Evolutionary conservation across 2,329 filamentous ascomycete genomes (phyloP).

Genomic region (Cercospora sp.): DNA sequence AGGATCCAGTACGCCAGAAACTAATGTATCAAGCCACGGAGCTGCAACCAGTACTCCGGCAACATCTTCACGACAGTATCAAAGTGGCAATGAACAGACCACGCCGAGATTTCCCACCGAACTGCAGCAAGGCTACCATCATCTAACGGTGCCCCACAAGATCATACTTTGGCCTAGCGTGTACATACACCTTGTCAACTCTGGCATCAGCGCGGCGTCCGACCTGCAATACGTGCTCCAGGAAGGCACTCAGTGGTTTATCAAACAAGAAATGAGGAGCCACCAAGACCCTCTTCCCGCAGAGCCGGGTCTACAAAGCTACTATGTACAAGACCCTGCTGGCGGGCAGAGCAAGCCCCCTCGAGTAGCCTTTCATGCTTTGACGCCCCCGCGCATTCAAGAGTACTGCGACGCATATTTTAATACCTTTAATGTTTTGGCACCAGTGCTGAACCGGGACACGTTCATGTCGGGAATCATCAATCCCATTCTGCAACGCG

Average conservation of each 20-base stretch:
- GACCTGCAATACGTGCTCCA: slow-evolving; percentile 42
- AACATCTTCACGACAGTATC: slow-evolving; percentile 16
- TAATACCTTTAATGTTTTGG: slow-evolving; percentile 60
- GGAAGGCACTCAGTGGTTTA: slow-evolving; percentile 45
- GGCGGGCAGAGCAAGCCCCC: slow-evolving; percentile 21
- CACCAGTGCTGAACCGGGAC: slow-evolving; percentile 61
- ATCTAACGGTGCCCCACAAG: slow-evolving; percentile 51
- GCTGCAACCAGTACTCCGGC: slow-evolving; percentile 17
- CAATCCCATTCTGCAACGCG: slow-evolving; percentile 48
- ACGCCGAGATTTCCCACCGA: slow-evolving; percentile 23
- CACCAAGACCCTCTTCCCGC: slow-evolving; percentile 35
- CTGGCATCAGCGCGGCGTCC: slow-evolving; percentile 37
- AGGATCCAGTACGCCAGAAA: slow-evolving; percentile 24
- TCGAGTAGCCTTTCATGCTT: slow-evolving; percentile 37
- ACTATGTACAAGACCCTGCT: slow-evolving; percentile 22
- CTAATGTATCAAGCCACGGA: slow-evolving; percentile 17
- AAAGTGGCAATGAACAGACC: slow-evolving; percentile 13
- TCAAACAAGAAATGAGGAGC: slow-evolving; percentile 39
- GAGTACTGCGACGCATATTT: slow-evolving; percentile 58
- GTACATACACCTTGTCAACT: slow-evolving; percentile 42
- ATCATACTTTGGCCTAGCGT: slow-evolving; percentile 52
- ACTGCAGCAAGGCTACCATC: slow-evolving; percentile 31
- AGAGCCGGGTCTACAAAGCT: slow-evolving; percentile 34
- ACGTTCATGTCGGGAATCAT: slow-evolving; percentile 54
- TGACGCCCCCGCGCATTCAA: slow-evolving; percentile 55